These are phyloP conservation scores for Fomes fomentarius DNA, from an alignment of 1,284 basidiomycete genomes.

Conservation along the genomic window DNA sequence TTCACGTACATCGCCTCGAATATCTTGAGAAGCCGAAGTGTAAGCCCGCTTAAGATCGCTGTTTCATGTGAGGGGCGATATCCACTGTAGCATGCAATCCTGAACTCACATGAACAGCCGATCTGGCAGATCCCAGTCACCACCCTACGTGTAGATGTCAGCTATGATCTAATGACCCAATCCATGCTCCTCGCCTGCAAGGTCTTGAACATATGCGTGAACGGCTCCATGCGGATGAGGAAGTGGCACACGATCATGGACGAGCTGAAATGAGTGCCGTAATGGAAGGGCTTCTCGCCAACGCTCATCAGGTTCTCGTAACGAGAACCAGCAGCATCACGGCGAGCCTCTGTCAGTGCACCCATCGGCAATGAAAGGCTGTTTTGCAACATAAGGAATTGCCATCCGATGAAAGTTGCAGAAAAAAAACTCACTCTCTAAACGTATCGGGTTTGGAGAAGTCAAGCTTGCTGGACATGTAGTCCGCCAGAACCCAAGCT, in stretches of 20 bases:
- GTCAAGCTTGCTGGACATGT: slow-evolving; percentile 77
- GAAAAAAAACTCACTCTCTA: slow-evolving; percentile 65
- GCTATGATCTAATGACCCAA: no score
- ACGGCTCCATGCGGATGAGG: slow-evolving; percentile 88
- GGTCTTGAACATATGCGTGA: slow-evolving; percentile 91
- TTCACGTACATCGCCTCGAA: slow-evolving; percentile 93
- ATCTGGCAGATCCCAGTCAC: slow-evolving; percentile 97
- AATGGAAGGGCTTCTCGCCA: slow-evolving; percentile 88
- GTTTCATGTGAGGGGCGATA: slow-evolving; percentile 3
- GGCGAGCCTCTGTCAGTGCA: slow-evolving; percentile 76
- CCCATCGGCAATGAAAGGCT: slow-evolving; percentile 91
- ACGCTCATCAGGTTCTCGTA: slow-evolving; percentile 83
- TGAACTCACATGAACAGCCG: slow-evolving; percentile 75
- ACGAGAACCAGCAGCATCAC: slow-evolving; percentile 73
- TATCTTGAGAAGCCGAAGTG: slow-evolving; percentile 83
- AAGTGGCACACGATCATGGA: slow-evolving; percentile 98
- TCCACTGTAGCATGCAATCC: not conserved
- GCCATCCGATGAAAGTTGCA: not conserved
- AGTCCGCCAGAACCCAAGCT: slow-evolving; percentile 92
- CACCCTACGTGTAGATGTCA: slow-evolving; percentile 53
- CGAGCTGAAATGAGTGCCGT: slow-evolving; percentile 94
- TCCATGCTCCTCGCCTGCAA: slow-evolving; percentile 70
- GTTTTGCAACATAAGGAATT: slow-evolving; percentile 3
- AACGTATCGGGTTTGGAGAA: slow-evolving; percentile 68
- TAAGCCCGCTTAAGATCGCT: slow-evolving; percentile 82